A percentile compares a stretch with the other conserved stretches of the same genome.
Conservation (phyloP, 306 rosid genomes). For the Fragaria nilgerrensis region DNA sequence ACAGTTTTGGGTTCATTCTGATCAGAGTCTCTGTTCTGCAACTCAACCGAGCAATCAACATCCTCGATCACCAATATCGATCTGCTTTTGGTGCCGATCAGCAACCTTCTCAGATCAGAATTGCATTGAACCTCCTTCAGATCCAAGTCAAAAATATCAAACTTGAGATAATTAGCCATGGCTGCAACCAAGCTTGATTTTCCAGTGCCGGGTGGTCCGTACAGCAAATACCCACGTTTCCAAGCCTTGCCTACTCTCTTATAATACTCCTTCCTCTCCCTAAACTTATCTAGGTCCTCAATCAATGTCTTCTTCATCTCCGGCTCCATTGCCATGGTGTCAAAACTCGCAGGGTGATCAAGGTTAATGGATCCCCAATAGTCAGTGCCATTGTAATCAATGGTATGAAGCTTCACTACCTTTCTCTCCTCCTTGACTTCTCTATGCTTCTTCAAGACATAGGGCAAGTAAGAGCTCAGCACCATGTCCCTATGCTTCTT, state of each 20-base stretch:
- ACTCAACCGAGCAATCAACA: conserved; percentile 52
- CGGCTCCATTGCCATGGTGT: conserved; percentile 45
- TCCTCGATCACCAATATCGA: conserved; percentile 60
- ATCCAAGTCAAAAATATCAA: conserved; percentile 55
- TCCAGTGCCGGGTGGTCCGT: conserved; percentile 59
- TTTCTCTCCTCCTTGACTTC: conserved; percentile 33
- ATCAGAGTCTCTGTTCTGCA: conserved; percentile 38
- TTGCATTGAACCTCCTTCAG: conserved; percentile 55
- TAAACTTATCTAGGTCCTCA: conserved; percentile 42
- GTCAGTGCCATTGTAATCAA: conserved; percentile 45
- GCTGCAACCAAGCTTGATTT: conserved; percentile 61
- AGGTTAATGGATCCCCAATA: conserved; percentile 50
- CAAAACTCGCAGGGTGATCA: conserved; percentile 51
- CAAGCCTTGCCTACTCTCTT: conserved; percentile 60
- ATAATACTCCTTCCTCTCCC: conserved; percentile 47
- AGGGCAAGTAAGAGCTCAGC: conserved; percentile 39
- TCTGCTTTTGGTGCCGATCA: conserved; percentile 46
- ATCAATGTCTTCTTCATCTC: conserved; percentile 35
- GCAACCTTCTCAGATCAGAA: conserved; percentile 53
- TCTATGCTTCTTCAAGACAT: conserved; percentile 32
- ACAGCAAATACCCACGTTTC: conserved; percentile 55
- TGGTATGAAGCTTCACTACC: conserved; percentile 51
- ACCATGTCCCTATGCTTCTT: conserved; percentile 45
- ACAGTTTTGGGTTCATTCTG: neutral
- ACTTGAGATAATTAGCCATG: conserved; percentile 54